Evolutionary conservation across 208 protist species (phyloP), one percentile per base, ranked within the genome.

Genomic region (Endotrypanum monterogeii): DNA sequence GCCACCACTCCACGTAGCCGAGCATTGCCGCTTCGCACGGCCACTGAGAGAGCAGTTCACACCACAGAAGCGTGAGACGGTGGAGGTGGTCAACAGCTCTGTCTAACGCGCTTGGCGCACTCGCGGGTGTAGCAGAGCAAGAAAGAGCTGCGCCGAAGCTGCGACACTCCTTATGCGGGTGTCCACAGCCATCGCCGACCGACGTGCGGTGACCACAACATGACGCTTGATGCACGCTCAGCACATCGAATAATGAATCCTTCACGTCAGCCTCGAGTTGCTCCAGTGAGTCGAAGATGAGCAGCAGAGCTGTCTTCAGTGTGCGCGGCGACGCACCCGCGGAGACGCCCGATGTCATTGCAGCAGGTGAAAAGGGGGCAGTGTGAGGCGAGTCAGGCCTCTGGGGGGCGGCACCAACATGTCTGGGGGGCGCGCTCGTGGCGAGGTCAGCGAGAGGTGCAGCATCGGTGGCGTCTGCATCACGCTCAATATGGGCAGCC

Each of bases 1-100:
- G 52, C 87, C 87, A 91, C 87, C 87, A 89, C 77, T 89, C 81
- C 50, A 85, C 63, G 60, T 89, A 89, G 11, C 87, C 87, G 8
- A 79, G 71, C 30, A 67, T 58, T 9, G 70, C 57, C 46, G 83
- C 69, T 50, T 83, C 84, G 5, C 72, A 23, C 35, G 87, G 84
- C 83, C 83, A 91, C 41, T 30, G 50, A 18, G 41, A 54, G 67
- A 89, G 80, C 54, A 89, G 52, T 6, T 76, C 50, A 12, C 39
- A 67, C 80, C 84, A 88, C 48, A 66, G 62, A 2, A 20, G 65
- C 41, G 32, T 60, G 30, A 80, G 68, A 9, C 7, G 35, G 9
- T 35, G 55, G 12, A 80, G 60, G 18, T 41, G 35, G 3, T 78
- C 65, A 30, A 20, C 46, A 67, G 67, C 41, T 23, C 46, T 23